Evolutionary conservation across 371 early-diverging fungal genomes (phyloP), one percentile per base, ranked within the genome.

Genomic region (Mucor piriformis): DNA sequence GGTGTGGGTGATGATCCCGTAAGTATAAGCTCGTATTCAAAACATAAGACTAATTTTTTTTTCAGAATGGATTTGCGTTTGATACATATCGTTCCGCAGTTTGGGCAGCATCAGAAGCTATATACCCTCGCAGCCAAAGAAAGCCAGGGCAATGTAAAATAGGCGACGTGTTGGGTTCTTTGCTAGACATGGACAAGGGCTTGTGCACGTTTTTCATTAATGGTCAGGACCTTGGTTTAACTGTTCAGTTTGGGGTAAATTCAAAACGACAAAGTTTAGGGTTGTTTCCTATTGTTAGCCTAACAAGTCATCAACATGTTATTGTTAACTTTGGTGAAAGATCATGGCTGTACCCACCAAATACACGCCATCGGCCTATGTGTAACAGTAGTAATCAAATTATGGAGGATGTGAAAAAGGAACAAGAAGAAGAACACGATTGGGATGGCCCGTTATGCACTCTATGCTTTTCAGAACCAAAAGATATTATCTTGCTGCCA

Each of bases 1-100:
- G 85, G 85, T 35, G 69, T 85, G 10, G 83, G 85, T 5, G 83
- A 85, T 61, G 83, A 85, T 48, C 43, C 70, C 35, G 84, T 81
- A 75, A 69, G 72, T 61, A 11, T 33, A 29, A 27, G 6, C 29
- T 7, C 13, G 13, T 15, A 16, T 18, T 42, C 18, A 18, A 20
- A 18, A 8, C 1, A 42, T 42, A 42, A 6, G 2, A n/a, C 42
- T 42, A 6, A n/a, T 8, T 6, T 6, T 18, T 18, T 42, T 18
- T 18, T 1, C 57, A 84, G 79, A 69, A 82, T 61, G 85, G 85
- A 1, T 85, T 85, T 65, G 76, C 78, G 3, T 85, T 82, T 53
- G 85, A 85, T 62, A 79, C 52, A 1, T 29, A 46, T 16, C 51
- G 57, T 23, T 50, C 42, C 10, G 52, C 35, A 8, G 32, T 57